Conservation (phyloP, 2,329 filamentous ascomycete species). For the Pseudomassariella vexata region DNA sequence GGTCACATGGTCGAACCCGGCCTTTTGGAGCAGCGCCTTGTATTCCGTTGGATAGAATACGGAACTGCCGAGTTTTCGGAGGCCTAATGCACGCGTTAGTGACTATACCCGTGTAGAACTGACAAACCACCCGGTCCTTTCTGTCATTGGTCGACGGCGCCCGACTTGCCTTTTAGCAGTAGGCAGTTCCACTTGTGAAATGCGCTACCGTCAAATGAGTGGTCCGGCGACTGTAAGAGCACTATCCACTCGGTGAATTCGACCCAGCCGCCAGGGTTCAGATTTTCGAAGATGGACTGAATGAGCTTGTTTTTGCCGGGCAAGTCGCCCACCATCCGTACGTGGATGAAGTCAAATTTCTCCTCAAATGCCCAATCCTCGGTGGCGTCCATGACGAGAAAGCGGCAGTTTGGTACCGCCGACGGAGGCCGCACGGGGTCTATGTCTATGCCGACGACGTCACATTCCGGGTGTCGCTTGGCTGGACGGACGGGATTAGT, state of each 20-base stretch:
- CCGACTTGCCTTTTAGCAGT: no score
- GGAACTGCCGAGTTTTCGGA: constrained; percentile 24
- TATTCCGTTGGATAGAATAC: constrained; percentile 20
- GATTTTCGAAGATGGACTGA: constrained; percentile 23
- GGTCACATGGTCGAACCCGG: constrained; percentile 18
- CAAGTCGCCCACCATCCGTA: constrained; percentile 24
- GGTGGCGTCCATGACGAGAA: constrained; percentile 20
- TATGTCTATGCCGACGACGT: constrained; percentile 24
- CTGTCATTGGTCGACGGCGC: no score
- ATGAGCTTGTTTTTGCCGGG: constrained; percentile 19
- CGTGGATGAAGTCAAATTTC: constrained; percentile 25
- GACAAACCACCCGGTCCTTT: neutral
- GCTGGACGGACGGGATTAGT: constrained; percentile 2
- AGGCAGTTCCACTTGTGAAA: constrained; percentile 8
- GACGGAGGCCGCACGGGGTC: constrained; percentile 21
- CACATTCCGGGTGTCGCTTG: constrained; percentile 14
- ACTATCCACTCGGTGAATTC: constrained; percentile 30
- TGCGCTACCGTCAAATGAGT: constrained; percentile 6
- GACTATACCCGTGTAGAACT: neutral
- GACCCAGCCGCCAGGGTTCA: constrained; percentile 27
- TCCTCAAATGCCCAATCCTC: constrained; percentile 19
- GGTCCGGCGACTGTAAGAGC: constrained; percentile 24
- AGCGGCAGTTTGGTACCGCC: constrained; percentile 21
- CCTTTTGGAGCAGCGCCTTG: constrained; percentile 14
- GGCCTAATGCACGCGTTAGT: constrained; percentile 13